Conservation (phyloP, 1,139 yeast species). For the Suzukiozyma palmioleophila region DNA sequence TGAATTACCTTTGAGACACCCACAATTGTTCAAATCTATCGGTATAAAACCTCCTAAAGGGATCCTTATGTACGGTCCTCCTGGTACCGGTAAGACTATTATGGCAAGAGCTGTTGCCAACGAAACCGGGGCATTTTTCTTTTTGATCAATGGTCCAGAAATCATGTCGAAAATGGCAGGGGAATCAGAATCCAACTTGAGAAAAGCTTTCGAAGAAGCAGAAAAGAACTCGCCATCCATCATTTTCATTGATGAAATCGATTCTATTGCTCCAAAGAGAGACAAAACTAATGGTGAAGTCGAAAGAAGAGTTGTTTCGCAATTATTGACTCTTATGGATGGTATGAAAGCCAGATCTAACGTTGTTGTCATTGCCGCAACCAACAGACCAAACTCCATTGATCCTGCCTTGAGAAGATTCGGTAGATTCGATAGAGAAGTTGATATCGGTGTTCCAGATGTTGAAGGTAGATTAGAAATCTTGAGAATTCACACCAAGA, state of each 20-base stretch:
- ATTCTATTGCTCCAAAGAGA: constrained; percentile 98
- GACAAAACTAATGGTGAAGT: constrained; percentile 99
- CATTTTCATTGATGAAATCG: constrained; percentile 97
- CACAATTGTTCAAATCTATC: constrained; percentile 91
- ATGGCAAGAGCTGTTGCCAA: constrained; percentile 99
- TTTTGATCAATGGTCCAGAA: constrained; percentile 98
- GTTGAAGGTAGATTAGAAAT: constrained; percentile 98
- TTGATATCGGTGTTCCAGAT: constrained; percentile 98
- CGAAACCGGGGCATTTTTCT: constrained; percentile 98
- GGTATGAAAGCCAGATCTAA: constrained; percentile 99
- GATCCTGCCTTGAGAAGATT: constrained; percentile 98
- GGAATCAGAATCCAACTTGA: constrained; percentile 93
- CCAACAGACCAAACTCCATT: constrained; percentile 96
- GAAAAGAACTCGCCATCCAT: constrained; percentile 98
- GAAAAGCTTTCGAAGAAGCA: constrained; percentile 99
- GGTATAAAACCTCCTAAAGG: constrained; percentile 99
- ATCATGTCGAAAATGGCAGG: constrained; percentile 99
- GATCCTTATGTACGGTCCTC: constrained; percentile 96
- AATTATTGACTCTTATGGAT: constrained; percentile 94
- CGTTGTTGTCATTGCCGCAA: constrained; percentile 82
- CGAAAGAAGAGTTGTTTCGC: constrained; percentile 94
- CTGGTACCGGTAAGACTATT: constrained; percentile 98
- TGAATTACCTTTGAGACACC: constrained; percentile 94
- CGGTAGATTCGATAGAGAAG: constrained; percentile 98
- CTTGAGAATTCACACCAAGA: constrained; percentile 80